Percentiles rank a stretch among this genome's conserved stretches.
phyloP scores from a whole-genome alignment of 306 rosid genomes.

The Cicer pinnatifidum region DNA sequence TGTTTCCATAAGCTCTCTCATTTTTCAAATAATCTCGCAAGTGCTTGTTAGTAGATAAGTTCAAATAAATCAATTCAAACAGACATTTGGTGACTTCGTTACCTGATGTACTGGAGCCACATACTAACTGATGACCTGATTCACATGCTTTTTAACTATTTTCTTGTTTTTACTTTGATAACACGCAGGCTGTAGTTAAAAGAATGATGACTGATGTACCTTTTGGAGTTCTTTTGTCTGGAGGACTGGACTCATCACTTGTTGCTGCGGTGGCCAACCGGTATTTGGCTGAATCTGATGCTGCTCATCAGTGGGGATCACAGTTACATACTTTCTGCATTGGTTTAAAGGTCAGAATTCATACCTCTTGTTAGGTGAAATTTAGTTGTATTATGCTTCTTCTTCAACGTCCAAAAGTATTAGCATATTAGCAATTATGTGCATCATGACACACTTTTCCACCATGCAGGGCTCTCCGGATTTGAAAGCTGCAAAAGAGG shows the following conservation, averaged over 20 bases:
- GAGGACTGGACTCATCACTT: constrained; percentile 96
- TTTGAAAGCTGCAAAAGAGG: constrained; percentile 92
- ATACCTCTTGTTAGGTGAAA: constrained; percentile 34
- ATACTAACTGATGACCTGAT: constrained; percentile 14
- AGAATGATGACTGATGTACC: constrained; percentile 99
- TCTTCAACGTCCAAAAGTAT: constrained; percentile 24
- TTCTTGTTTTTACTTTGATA: constrained; percentile 39
- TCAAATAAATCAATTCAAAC: too few relatives aligned
- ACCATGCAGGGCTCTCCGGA: constrained; percentile 88
- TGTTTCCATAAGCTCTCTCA: too few relatives aligned
- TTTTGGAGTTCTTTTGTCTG: constrained; percentile 92
- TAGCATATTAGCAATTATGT: constrained; percentile 29
- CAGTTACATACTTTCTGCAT: constrained; percentile 89
- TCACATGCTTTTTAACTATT: constrained; percentile 23
- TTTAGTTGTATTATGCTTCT: constrained; percentile 3
- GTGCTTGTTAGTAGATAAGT: too few relatives aligned
- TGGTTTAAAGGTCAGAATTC: constrained; percentile 72
- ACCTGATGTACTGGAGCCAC: constrained; percentile 6
- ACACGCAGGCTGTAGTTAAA: constrained; percentile 82
- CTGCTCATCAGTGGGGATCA: constrained; percentile 92
- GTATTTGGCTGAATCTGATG: constrained; percentile 64
- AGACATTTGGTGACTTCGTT: neutral
- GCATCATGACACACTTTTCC: constrained; percentile 40
- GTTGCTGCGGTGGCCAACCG: constrained; percentile 92
- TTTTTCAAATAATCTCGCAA: too few relatives aligned